phyloP scores from a whole-genome alignment of 2,329 filamentous ascomycete species.

The Fusarium neocosmosporiellum region DNA sequence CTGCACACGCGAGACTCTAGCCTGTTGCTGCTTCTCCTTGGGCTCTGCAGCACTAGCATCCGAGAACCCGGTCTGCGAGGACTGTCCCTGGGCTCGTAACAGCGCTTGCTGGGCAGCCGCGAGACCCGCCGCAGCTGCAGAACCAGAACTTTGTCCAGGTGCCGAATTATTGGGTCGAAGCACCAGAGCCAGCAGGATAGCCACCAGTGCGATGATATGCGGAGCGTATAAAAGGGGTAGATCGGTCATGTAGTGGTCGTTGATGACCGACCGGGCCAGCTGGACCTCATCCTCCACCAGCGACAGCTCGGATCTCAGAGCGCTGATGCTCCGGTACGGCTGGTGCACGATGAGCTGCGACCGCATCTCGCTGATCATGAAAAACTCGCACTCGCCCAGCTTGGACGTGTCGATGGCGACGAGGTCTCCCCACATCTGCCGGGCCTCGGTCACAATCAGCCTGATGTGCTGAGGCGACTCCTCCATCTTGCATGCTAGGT shows the following conservation, averaged over 20 bases:
- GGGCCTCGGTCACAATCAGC: slow-evolving; percentile 86
- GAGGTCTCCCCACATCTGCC: slow-evolving; percentile 85
- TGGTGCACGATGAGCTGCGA: slow-evolving; percentile 92
- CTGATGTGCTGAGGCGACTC: slow-evolving; percentile 97
- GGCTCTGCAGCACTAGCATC: slow-evolving; percentile 38
- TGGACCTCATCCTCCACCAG: slow-evolving; percentile 82
- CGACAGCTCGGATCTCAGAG: slow-evolving; percentile 75
- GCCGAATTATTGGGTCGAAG: slow-evolving; percentile 68
- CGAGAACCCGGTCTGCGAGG: slow-evolving; percentile 33
- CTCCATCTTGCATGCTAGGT: slow-evolving; percentile 97
- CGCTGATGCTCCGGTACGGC: slow-evolving; percentile 84
- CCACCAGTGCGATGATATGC: slow-evolving; percentile 89
- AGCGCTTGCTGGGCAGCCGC: slow-evolving; percentile 62
- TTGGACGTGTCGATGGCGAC: slow-evolving; percentile 82
- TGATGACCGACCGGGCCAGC: slow-evolving; percentile 85
- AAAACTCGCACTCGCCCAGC: slow-evolving; percentile 94
- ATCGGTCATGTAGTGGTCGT: slow-evolving; percentile 93
- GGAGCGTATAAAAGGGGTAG: slow-evolving; percentile 86
- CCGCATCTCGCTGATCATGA: slow-evolving; percentile 89
- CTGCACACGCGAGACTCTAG: slow-evolving; percentile 72
- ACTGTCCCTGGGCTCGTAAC: slow-evolving; percentile 56
- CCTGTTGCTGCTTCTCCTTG: slow-evolving; percentile 64
- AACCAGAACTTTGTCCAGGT: slow-evolving; percentile 45
- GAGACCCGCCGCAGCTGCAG: slow-evolving; percentile 55
- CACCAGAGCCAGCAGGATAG: slow-evolving; percentile 85